Evolutionary conservation across 495 filamentous ascomycete species (phyloP).

Genomic region (Jackrogersella minutella): DNA sequence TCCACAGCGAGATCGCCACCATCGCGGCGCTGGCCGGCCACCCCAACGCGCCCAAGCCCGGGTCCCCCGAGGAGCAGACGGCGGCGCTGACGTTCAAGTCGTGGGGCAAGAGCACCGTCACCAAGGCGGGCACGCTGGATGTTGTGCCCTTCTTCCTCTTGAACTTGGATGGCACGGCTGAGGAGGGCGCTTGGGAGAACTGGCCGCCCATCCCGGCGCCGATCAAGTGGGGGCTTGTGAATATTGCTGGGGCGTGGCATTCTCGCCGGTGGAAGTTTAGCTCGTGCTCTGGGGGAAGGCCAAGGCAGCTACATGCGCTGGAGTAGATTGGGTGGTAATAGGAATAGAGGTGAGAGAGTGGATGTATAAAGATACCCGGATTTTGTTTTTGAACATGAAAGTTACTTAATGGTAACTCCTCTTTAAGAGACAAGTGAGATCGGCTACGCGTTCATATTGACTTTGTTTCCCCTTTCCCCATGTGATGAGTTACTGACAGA

Average conservation of each 20-base stretch:
- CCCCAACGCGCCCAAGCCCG: slow-evolving; percentile 55
- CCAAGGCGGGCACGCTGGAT: slow-evolving; percentile 57
- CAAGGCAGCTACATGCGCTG: slow-evolving; percentile 53
- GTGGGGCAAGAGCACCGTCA: slow-evolving; percentile 61
- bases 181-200: slow-evolving; percentile 62
- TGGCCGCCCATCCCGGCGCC: slow-evolving; percentile 61
- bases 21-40: slow-evolving; percentile 58
- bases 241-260: slow-evolving; percentile 55
- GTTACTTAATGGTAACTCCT: neutral
- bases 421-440: neutral
- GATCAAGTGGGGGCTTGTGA: slow-evolving; percentile 56
- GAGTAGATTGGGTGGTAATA: neutral
- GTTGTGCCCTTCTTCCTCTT: slow-evolving; percentile 65
- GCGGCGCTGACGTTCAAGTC: slow-evolving; percentile 47
- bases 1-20: slow-evolving; percentile 62
- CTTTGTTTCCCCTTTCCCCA: too few relatives aligned
- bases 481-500: too few relatives aligned
- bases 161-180: slow-evolving; percentile 61
- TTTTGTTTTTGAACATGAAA: neutral
- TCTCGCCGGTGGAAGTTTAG: slow-evolving; percentile 63
- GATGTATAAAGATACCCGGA: slow-evolving; percentile 23
- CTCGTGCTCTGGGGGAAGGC: slow-evolving; percentile 54
- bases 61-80: slow-evolving; percentile 50
- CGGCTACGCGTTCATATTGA: neutral
- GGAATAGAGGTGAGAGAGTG: neutral